Evolutionary conservation across 1,284 basidiomycete species (phyloP).

Genomic region (Fomitiporia mediterranea): DNA sequence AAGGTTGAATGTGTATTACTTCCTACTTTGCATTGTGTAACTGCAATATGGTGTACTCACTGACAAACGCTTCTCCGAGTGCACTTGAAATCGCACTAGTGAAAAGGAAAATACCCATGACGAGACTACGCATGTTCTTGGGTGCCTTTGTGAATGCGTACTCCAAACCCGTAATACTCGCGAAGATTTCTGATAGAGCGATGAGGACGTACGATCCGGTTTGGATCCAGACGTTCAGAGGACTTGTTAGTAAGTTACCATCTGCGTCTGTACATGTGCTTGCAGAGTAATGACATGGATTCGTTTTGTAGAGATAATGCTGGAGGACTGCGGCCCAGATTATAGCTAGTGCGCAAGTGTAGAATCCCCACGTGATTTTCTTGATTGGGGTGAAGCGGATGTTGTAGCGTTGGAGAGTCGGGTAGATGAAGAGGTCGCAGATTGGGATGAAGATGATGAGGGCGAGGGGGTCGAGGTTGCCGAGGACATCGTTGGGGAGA

Average conservation of each 20-base stretch:
- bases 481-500: slow-evolving; percentile 77
- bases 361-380: slow-evolving; percentile 42
- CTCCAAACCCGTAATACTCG: slow-evolving; percentile 81
- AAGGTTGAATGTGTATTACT: background rate
- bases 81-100: slow-evolving; percentile 59
- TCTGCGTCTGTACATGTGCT: slow-evolving; percentile 43
- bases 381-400: slow-evolving; percentile 38
- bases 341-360: slow-evolving; percentile 34
- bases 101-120: slow-evolving; percentile 73
- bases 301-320: slow-evolving; percentile 68
- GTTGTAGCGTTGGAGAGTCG: slow-evolving; percentile 33
- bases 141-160: slow-evolving; percentile 89
- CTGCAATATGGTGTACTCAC: slow-evolving; percentile 22
- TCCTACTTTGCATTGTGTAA: background rate
- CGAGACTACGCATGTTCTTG: slow-evolving; percentile 74
- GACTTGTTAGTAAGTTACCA: slow-evolving; percentile 16
- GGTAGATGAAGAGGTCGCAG: slow-evolving; percentile 56
- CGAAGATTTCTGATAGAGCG: slow-evolving; percentile 75
- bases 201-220: slow-evolving; percentile 49
- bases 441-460: slow-evolving; percentile 73
- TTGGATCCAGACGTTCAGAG: slow-evolving; percentile 18
- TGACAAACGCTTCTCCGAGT: slow-evolving; percentile 58
- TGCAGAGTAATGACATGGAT: slow-evolving; percentile 57
- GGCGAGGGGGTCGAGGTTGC: slow-evolving; percentile 75
- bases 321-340: slow-evolving; percentile 61